Percentiles rank a stretch among this genome's conserved stretches.
Evolutionary conservation across 2,329 filamentous ascomycete species (phyloP).

Genomic region (Calonectria leucothoes): DNA sequence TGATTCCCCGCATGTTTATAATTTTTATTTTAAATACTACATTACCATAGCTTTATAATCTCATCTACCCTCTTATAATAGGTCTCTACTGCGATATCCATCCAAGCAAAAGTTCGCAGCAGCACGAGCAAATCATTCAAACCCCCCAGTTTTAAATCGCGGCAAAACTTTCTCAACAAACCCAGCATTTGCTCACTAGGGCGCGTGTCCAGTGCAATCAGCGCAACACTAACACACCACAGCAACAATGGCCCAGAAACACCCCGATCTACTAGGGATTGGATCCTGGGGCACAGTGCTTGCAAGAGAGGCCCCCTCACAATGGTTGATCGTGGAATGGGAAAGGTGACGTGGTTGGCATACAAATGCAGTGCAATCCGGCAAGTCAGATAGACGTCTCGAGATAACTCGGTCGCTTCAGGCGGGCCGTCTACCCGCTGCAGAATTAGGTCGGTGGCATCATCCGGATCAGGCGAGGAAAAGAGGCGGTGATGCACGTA

Average conservation of each 20-base stretch:
- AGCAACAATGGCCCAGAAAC: neutral
- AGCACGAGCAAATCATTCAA: slow-evolving; percentile 15
- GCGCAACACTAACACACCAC: slow-evolving; percentile 8
- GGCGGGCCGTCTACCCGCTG: neutral
- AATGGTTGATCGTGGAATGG: slow-evolving; percentile 19
- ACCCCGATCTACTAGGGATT: neutral
- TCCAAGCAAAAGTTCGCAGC: slow-evolving; percentile 20
- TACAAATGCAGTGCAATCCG: slow-evolving; percentile 15
- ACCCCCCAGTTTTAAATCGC: neutral
- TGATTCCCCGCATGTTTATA: neutral
- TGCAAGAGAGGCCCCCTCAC: slow-evolving; percentile 10
- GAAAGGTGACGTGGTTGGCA: slow-evolving; percentile 19
- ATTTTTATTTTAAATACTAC: neutral
- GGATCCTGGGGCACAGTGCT: neutral
- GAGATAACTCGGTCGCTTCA: neutral
- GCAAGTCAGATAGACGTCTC: slow-evolving; percentile 10
- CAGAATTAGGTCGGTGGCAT: slow-evolving; percentile 8
- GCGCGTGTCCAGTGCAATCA: neutral
- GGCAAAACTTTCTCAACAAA: neutral
- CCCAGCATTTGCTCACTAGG: neutral
- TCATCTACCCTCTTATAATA: neutral
- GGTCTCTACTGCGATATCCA: slow-evolving; percentile 6
- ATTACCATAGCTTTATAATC: neutral
- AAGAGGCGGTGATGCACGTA: slow-evolving; percentile 18
- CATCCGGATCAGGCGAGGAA: slow-evolving; percentile 9